Conservation (phyloP, 805 yeast species). For the Metschnikowia hibisci region DNA sequence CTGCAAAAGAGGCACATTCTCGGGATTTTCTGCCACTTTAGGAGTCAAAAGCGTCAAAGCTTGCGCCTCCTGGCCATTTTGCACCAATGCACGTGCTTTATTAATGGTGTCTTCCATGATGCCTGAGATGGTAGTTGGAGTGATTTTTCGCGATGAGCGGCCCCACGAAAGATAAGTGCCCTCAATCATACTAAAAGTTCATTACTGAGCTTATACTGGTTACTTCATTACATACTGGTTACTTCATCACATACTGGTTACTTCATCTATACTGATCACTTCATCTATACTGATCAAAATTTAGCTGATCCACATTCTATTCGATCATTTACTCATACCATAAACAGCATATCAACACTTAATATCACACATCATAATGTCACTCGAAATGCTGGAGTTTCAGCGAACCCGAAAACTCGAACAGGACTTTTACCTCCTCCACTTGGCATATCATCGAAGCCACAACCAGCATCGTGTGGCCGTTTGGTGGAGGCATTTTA, state of each 20-base stretch:
- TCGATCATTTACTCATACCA: too few relatives aligned
- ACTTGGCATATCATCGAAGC: conserved; percentile 65
- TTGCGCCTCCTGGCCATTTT: conserved; percentile 48
- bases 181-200: too few relatives aligned
- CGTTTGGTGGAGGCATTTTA: conserved; percentile 72
- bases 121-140: neutral
- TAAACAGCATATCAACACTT: too few relatives aligned
- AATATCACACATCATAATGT: neutral
- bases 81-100: conserved; percentile 43
- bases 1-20: conserved; percentile 47
- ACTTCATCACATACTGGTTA: too few relatives aligned
- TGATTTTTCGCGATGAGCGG: conserved; percentile 13
- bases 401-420: conserved; percentile 7
- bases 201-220: too few relatives aligned
- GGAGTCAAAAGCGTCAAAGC: conserved; percentile 50
- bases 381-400: neutral
- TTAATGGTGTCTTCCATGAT: conserved; percentile 22
- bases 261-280: too few relatives aligned
- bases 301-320: too few relatives aligned
- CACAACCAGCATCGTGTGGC: conserved; percentile 71
- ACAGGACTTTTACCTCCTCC: conserved; percentile 57
- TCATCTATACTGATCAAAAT: too few relatives aligned
- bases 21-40: conserved; percentile 26
- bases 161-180: neutral
- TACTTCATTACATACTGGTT: too few relatives aligned